Base-by-base conservation (phyloP, 2,329 filamentous ascomycete species). In the Aspergillus sp. region DNA sequence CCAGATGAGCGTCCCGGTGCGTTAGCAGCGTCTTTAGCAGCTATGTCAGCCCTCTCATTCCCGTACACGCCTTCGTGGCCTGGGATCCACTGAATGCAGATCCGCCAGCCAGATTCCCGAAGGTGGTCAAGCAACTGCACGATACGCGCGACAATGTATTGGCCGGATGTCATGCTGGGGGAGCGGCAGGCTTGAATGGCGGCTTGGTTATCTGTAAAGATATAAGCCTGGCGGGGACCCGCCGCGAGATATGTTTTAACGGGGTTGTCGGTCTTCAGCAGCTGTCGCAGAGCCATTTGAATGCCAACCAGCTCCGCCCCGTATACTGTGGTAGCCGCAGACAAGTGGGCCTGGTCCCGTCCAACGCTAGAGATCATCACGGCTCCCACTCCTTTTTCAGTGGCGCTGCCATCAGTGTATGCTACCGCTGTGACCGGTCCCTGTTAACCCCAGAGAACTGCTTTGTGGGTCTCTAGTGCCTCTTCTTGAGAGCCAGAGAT, bases 121-220 rank as follows among this genome's bases (percentile, higher is more conserved):
- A 48, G 36, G 7, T 27, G 36, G n/a, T 6, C 13, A 7, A 28
- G 19, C 10, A 28, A 11, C 7, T 7, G 5, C 11, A 8, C 13
- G 19, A 38, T 38, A 4, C 31, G 27, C 6, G 12, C 19, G 7
- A 60, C 48, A 44, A 58, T 58, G 38, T 64, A 64, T 43, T 61
- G 48, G 33, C 60, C 52, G 0, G 57, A 64, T 28, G 53, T 54
- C 37, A 43, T 37, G 33, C 57, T 55, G 7, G 54, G 59, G 37
- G 59, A 56, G 29, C 12, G 36, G 10, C 60, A 51, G n/a, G 57
- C 60, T 44, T 55, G 48, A 27, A 64, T 61, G 27, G 59, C 57
- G 7, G 59, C 60, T 36, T 65, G 51, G 43, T 63, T 66, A 40
- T 62, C 53, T 12, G 58, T 62, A 41, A 62, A 64, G 44, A 61